phyloP scores from a whole-genome alignment of 176 grass and related monocot genomes.

The Urochloa ruziziensis region DNA sequence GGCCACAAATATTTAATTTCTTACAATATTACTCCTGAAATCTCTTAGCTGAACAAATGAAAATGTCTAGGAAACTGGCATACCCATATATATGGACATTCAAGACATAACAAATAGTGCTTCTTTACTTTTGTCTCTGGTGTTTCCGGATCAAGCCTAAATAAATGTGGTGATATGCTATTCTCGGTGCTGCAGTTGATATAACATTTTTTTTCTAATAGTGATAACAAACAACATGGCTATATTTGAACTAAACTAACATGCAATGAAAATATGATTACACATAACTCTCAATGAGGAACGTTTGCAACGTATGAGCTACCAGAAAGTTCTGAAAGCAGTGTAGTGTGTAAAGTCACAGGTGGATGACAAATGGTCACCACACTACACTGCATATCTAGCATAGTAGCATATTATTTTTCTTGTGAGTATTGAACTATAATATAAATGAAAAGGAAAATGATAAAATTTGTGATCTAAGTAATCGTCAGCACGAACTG shows the following conservation, averaged over 20 bases:
- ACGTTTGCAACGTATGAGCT: neutral
- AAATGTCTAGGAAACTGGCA: constrained; percentile 5
- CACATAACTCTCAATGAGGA: neutral
- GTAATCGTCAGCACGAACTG: neutral
- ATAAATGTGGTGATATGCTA: neutral
- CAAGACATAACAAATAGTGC: constrained; percentile 1
- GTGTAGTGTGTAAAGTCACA: constrained; percentile 5
- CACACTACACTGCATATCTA: neutral
- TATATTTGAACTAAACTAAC: constrained; percentile 21
- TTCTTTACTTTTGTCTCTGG: neutral
- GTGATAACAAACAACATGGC: constrained; percentile 1
- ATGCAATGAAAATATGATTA: neutral
- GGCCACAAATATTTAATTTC: neutral
- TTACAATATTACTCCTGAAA: neutral
- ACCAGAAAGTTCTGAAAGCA: neutral
- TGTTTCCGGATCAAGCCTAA: neutral
- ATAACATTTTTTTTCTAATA: neutral
- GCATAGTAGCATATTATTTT: neutral
- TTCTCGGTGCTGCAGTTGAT: neutral
- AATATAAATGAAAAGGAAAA: constrained; percentile 7
- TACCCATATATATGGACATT: neutral
- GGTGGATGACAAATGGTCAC: neutral
- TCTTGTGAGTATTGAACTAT: neutral
- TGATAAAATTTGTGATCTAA: neutral
- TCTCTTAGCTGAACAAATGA: neutral